Evolutionary conservation across 495 filamentous ascomycete species (phyloP), one percentile per base, ranked within the genome.

Genomic region (Neurospora africana): DNA sequence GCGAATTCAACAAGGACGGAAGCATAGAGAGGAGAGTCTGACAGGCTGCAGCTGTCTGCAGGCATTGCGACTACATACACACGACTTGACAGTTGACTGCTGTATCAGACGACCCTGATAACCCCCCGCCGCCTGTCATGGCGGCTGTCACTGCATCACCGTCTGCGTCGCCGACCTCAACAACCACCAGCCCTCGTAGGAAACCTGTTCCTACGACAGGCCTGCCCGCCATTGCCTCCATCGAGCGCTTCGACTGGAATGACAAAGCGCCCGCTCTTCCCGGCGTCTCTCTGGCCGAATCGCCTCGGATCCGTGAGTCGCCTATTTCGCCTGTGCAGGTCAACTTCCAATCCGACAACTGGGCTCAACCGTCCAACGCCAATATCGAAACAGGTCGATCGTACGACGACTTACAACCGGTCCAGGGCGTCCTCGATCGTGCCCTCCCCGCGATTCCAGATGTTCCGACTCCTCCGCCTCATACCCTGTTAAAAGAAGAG

Each of bases 261-360:
- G 72, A 81, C 70, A 77, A 75, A 17, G 61, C 71, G 37, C 81
- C 80, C 47, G 74, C 81, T 36, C 72, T 82, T n/a, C 79, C 81
- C 1, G 74, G 74, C 30, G 73, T 74, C 38, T 44, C 47, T 35
- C 41, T 72, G 40, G 69, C 78, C 67, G 81, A 79, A 23, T 81
- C 81, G 27, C 79, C 82, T 13, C 78, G 73, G 69, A 73, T 83
- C 71, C 78, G 79, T 40, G 77, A 83, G 13, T 77, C 79, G 6
- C 82, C 83, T 13, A 73, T 82, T 2, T 84, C 83, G 47, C 82
- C 83, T 27, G 80, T 81, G 27, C 80, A 78, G 69, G 78, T 81
- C 13, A 83, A 82, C 71, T 84, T 83, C 67, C 82, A 82, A 37
- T 77, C 78, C 40, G 81, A 81, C 19, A 80, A 81, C 75, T 83